These are phyloP conservation scores for Sphenostylis stenocarpa DNA, from an alignment of 306 rosid species.

Conservation along the genomic window DNA sequence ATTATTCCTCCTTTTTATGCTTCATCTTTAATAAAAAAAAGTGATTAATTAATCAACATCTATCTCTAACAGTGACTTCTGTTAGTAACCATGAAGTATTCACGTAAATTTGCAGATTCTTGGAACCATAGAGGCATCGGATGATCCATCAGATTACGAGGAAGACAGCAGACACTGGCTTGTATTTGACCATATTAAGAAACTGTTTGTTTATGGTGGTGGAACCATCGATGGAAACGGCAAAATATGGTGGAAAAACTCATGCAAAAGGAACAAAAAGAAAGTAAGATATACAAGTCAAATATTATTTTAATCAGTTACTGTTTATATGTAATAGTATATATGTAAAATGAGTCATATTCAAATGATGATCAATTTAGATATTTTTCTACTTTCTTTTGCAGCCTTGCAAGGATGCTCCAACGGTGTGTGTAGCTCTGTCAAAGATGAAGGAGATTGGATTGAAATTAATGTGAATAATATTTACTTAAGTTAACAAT, in stretches of 20 bases:
- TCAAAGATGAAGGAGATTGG: neutral
- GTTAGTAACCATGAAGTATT: neutral
- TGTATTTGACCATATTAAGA: conserved; percentile 41
- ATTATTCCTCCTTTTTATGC: neutral
- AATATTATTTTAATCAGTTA: neutral
- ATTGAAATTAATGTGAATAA: neutral
- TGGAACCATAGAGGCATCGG: conserved; percentile 67
- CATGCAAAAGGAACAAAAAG: conserved; percentile 61
- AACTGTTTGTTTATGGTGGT: conserved; percentile 51
- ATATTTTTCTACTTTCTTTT: neutral
- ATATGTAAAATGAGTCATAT: neutral
- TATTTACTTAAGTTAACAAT: neutral
- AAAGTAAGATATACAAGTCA: conserved; percentile 35
- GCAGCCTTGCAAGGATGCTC: conserved; percentile 88
- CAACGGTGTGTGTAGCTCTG: conserved; percentile 57
- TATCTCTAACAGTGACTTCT: neutral
- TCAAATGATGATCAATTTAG: neutral
- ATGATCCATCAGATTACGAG: conserved; percentile 47
- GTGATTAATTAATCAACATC: neutral
- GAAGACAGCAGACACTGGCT: conserved; percentile 53
- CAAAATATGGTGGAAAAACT: conserved; percentile 74
- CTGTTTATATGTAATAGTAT: neutral
- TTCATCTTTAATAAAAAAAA: neutral
- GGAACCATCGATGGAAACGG: conserved; percentile 86
- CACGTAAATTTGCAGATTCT: conserved; percentile 38